Evolutionary conservation across 2,329 filamentous ascomycete genomes (phyloP), one percentile per base, ranked within the genome.

Genomic region (Penicillium crustosum): DNA sequence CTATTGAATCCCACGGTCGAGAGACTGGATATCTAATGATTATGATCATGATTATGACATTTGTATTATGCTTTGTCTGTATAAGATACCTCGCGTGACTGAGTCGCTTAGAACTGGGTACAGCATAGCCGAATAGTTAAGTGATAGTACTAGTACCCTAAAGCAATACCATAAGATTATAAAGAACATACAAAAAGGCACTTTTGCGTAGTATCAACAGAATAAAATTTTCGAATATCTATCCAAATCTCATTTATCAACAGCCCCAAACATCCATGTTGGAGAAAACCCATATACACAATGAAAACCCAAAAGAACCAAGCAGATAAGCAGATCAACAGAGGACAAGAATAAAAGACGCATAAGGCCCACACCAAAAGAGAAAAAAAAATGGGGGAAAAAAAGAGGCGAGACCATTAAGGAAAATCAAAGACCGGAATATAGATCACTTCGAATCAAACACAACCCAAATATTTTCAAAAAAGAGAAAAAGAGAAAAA

Each of bases 241-340:
- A 59, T 53, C 39, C 47, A 53, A 50, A 55, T 42, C 51, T 39
- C n/a, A 3, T 52, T 47, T 58, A 62, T 61, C 49, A 52, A 65
- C 60, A 66, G 45, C 55, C 54, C 57, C 52, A 39, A 57, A 52
- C 29, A 39, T 53, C 49, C 45, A 55, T 43, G 31, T 31, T 27
- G 36, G 43, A 39, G 49, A 43, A 43, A 49, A 55, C 44, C 38
- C 55, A 65, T 65, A 49, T 65, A 62, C 56, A 67, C 25, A 57
- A 51, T 36, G 58, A 48, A 42, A 41, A 41, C 23, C 23, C 17
- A 47, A 53, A 49, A 52, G 4, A 15, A 21, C n/a, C 23, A 43
- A 21, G 7, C 17, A 31, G 15, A 47, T 42, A 21, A 44, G 10
- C 17, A 35, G 29, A 44, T 35, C 57, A 58, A 19, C 55, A 58